phyloP scores from a whole-genome alignment of 2,329 filamentous ascomycete species.

The Rutstroemia sp. region DNA sequence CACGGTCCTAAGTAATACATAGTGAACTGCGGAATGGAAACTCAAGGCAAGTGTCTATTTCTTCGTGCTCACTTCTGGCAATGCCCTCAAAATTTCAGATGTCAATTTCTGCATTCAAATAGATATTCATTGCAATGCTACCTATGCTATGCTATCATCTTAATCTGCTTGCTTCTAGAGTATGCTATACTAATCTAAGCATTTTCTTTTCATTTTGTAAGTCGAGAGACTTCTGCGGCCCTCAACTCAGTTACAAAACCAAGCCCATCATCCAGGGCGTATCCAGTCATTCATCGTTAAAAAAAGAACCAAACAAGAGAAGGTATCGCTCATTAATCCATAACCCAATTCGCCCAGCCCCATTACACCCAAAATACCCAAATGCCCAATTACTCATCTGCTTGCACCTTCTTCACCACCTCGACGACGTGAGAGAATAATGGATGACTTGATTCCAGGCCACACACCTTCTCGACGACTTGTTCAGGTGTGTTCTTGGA shows the following conservation, averaged over 20 bases:
- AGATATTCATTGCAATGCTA: not conserved
- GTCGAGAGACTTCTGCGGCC: not conserved
- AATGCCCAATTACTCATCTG: constrained; percentile 23
- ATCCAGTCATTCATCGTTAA: not conserved
- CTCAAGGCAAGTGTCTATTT: too few relatives aligned
- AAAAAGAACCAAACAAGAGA: not conserved
- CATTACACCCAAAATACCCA: not conserved
- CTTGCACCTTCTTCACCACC: constrained; percentile 78
- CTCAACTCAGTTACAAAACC: not conserved
- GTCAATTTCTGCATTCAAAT: too few relatives aligned
- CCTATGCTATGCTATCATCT: not conserved
- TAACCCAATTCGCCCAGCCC: constrained; percentile 12
- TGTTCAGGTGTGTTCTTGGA: constrained; percentile 63
- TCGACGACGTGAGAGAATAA: constrained; percentile 69
- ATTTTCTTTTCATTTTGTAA: not conserved
- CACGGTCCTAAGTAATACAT: too few relatives aligned
- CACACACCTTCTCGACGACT: constrained; percentile 74
- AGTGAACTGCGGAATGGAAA: too few relatives aligned
- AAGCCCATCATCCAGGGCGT: not conserved
- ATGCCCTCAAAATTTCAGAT: not conserved
- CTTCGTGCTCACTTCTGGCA: not conserved
- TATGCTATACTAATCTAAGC: not conserved
- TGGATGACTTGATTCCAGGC: constrained; percentile 68
- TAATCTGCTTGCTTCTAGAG: not conserved
- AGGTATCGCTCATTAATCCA: constrained; percentile 10